Evolutionary conservation across 2,329 filamentous ascomycete genomes (phyloP), one percentile per base, ranked within the genome.

Genomic region (Stagonosporopsis vannaccii): DNA sequence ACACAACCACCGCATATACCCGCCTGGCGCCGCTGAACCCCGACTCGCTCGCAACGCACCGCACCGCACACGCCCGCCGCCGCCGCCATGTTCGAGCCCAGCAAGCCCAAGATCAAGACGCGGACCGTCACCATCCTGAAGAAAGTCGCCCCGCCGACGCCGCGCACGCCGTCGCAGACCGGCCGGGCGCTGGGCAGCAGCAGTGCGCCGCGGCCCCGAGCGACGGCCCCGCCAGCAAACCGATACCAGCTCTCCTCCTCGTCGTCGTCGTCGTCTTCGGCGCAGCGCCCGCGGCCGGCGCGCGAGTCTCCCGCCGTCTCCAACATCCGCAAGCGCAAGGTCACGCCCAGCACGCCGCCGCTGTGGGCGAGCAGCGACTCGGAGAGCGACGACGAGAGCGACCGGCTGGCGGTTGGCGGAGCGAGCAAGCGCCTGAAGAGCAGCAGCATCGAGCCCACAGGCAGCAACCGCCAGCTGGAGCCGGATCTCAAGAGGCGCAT

Each of bases 401-500:
- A 73, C n/a, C 63, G 63, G 20, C 48, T 67, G 49, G 66, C 61
- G 15, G 62, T 64, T 22, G 65, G 64, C 51, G 50, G 73, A 36
- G 51, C 61, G 58, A 74, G 73, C 62, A 68, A 72, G 35, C 60
- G 71, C 56, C 73, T 73, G 50, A 74, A 69, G 49, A 76, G 73
- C 61, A 72, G 59, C 30, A 75, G 72, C 45, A 71, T 68, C 1
- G 75, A 77, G 62, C 75, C 74, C 3, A 59, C 64, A 57, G 63
- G 66, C n/a, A 60, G 75, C 54, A 73, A 75, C 44, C 69, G 74
- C 56, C 66, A 68, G 36, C 66, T 76, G 28, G 72, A 76, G 61
- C 75, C 74, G 12, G 74, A 77, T 54, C 44, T 64, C 53, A 67
- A 65, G 47, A 55, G 75, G 42, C 63, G 72, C 55, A 70, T 77